Conservation (phyloP, 768 basidiomycete species). For the Cyathus striatus region DNA sequence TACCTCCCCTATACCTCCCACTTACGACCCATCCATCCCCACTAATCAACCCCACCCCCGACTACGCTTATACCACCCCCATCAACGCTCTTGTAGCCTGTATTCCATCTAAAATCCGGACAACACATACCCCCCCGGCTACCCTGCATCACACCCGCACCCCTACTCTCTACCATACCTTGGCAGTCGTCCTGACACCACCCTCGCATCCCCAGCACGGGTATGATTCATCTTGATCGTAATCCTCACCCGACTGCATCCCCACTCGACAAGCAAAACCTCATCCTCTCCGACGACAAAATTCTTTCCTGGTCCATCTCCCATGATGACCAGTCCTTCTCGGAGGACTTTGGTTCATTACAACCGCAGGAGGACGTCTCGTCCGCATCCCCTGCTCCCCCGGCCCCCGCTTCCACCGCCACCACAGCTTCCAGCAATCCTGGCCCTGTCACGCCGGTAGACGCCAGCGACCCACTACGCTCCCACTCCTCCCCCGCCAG, state of each 20-base stretch:
- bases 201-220: conserved; percentile 2
- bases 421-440: background rate
- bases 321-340: conserved; percentile 17
- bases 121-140: background rate
- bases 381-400: conserved; percentile 1
- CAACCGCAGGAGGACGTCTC: too few species aligned
- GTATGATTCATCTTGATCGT: conserved; percentile 52
- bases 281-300: background rate
- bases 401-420: conserved; percentile 2
- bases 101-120: background rate
- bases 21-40: too few species aligned
- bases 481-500: conserved; percentile 10
- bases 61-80: too few species aligned
- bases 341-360: conserved; percentile 8
- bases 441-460: conserved; percentile 16
- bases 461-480: conserved; percentile 11
- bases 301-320: too few species aligned
- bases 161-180: too few species aligned
- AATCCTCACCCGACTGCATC: conserved; percentile 34
- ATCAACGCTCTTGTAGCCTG: background rate
- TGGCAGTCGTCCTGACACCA: background rate
- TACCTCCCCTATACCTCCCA: too few species aligned
- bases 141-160: background rate
- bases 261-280: background rate
- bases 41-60: too few species aligned